These are phyloP conservation scores for Suillus occidentalis DNA, from an alignment of 768 basidiomycete genomes.

Conservation along the genomic window DNA sequence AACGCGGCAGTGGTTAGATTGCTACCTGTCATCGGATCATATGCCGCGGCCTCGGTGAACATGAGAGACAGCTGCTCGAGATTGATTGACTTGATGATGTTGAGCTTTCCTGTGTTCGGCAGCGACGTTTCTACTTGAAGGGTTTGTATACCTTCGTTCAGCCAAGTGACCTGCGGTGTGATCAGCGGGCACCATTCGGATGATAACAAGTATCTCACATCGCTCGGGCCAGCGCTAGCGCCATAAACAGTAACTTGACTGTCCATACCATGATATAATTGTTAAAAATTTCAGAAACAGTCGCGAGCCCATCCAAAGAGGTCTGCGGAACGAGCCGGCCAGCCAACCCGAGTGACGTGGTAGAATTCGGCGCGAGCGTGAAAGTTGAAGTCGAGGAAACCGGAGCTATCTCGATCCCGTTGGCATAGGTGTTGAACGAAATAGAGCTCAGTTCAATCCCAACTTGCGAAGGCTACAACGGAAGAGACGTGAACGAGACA, in stretches of 20 bases:
- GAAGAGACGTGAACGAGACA: constrained; percentile 10
- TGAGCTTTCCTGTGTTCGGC: constrained; percentile 59
- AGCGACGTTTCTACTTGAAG: constrained; percentile 59
- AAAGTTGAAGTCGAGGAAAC: constrained; percentile 50
- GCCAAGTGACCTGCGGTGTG: constrained; percentile 57
- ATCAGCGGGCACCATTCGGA: constrained; percentile 8
- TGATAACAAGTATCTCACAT: constrained; percentile 37
- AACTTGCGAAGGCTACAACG: constrained; percentile 66
- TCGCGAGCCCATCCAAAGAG: constrained; percentile 49
- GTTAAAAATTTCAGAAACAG: constrained; percentile 68
- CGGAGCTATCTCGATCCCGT: constrained; percentile 56
- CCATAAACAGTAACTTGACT: constrained; percentile 61
- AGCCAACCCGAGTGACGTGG: constrained; percentile 50
- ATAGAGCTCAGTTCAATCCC: constrained; percentile 64
- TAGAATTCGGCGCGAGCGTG: constrained; percentile 53
- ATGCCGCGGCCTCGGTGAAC: constrained; percentile 60
- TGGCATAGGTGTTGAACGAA: constrained; percentile 58
- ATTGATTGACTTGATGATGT: constrained; percentile 63
- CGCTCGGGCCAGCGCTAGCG: constrained; percentile 53
- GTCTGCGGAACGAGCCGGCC: constrained; percentile 68
- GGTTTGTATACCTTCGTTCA: constrained; percentile 68
- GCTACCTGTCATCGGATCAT: constrained; percentile 57
- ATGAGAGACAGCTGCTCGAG: constrained; percentile 59
- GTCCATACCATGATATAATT: constrained; percentile 69
- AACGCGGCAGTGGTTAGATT: constrained; percentile 62